phyloP scores from a whole-genome alignment of 108 stramenopile species.

The Chaetoceros tenuissimus region DNA sequence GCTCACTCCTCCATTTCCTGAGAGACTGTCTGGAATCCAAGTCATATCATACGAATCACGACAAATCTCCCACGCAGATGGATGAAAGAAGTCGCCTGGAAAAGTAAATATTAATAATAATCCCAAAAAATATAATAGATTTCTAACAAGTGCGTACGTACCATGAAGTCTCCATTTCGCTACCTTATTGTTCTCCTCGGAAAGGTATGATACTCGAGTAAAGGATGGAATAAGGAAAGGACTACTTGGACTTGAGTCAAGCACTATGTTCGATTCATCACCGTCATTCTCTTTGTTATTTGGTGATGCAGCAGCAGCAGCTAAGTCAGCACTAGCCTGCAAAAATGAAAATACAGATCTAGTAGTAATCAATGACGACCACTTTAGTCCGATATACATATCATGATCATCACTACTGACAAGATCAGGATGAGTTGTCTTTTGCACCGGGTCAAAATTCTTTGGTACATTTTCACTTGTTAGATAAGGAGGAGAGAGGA shows the following conservation, averaged over 20 bases:
- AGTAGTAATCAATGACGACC: slow-evolving; percentile 72
- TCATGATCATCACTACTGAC: slow-evolving; percentile 81
- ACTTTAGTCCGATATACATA: slow-evolving; percentile 71
- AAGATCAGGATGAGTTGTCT: slow-evolving; percentile 75
- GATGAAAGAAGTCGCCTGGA: slow-evolving; percentile 80
- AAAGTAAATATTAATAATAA: too few relatives aligned
- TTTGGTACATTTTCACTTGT: slow-evolving; percentile 27
- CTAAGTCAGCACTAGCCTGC: slow-evolving; percentile 80
- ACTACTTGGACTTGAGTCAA: slow-evolving; percentile 44
- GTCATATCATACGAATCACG: slow-evolving; percentile 80
- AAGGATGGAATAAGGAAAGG: slow-evolving; percentile 84
- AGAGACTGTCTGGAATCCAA: slow-evolving; percentile 74
- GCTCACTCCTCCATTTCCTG: slow-evolving; percentile 63
- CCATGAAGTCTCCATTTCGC: slow-evolving; percentile 71
- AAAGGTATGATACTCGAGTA: slow-evolving; percentile 77
- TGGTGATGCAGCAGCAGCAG: slow-evolving; percentile 61
- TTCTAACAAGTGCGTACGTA: too few relatives aligned
- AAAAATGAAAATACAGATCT: slow-evolving; percentile 60
- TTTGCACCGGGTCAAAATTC: slow-evolving; percentile 32
- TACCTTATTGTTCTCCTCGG: slow-evolving; percentile 82
- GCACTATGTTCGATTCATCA: slow-evolving; percentile 38
- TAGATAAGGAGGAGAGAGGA: slow-evolving; percentile 66
- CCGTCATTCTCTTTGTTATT: slow-evolving; percentile 32
- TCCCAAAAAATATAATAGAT: too few relatives aligned
- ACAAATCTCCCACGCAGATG: slow-evolving; percentile 85